These are phyloP conservation scores for Termitomyces sp. DNA, from an alignment of 768 basidiomycete species.

Conservation along the genomic window DNA sequence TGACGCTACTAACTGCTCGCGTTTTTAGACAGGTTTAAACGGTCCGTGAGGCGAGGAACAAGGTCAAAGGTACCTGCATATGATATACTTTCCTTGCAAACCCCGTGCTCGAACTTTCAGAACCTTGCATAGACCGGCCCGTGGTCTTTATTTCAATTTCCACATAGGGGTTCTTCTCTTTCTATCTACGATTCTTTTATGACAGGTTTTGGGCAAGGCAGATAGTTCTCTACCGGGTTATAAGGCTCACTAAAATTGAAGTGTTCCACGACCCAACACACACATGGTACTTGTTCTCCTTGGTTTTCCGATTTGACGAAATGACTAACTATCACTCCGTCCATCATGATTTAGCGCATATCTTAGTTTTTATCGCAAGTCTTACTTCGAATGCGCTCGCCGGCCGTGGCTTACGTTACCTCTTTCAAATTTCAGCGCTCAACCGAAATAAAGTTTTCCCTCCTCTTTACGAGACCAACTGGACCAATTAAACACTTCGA, in stretches of 20 bases:
- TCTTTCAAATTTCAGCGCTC: neutral
- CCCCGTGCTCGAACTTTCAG: neutral
- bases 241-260: neutral
- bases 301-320: neutral
- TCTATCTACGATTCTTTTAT: neutral
- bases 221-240: neutral
- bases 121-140: constrained; percentile 2
- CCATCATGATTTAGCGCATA: neutral
- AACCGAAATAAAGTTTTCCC: constrained; percentile 19
- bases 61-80: neutral
- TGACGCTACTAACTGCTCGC: too few relatives aligned
- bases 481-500: constrained; percentile 32
- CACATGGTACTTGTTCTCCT: neutral
- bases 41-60: too few relatives aligned
- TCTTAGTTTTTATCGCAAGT: neutral
- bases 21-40: too few relatives aligned
- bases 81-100: neutral
- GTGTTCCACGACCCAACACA: neutral
- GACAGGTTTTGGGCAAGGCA: neutral
- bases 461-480: constrained; percentile 25
- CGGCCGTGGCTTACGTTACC: neutral
- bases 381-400: constrained; percentile 1
- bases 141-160: neutral
- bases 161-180: neutral
- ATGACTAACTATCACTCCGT: neutral